Evolutionary conservation across 2,329 filamentous ascomycete species (phyloP).

Genomic region (Alternaria triticimaculans): DNA sequence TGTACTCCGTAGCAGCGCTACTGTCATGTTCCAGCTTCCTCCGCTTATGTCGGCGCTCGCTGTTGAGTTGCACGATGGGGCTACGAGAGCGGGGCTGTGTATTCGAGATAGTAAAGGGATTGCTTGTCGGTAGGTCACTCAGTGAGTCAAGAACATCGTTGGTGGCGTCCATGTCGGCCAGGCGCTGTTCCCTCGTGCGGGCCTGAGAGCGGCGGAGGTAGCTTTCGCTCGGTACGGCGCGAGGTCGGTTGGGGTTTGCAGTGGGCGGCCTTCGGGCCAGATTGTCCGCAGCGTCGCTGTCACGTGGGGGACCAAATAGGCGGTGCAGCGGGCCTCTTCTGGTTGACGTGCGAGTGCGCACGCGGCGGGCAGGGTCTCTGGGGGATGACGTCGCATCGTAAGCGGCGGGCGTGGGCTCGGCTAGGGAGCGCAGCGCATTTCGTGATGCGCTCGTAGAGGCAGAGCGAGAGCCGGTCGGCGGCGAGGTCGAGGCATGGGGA

Average conservation of each 20-base stretch:
- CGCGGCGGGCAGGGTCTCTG: conserved; percentile 16
- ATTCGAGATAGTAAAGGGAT: conserved; percentile 18
- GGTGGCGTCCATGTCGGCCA: conserved; percentile 29
- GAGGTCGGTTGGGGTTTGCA: conserved; percentile 36
- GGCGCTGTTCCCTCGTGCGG: conserved; percentile 35
- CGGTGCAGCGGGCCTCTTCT: conserved; percentile 28
- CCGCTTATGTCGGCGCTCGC: conserved; percentile 38
- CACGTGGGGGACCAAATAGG: conserved; percentile 29
- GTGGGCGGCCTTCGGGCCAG: conserved; percentile 23
- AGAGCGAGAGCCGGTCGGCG: conserved; percentile 16
- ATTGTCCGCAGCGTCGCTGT: conserved; percentile 21
- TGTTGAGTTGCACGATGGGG: conserved; percentile 28
- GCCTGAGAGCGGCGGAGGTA: conserved; percentile 44
- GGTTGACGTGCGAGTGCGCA: conserved; percentile 12
- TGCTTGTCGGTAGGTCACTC: conserved; percentile 26
- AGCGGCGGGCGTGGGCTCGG: conserved; percentile 10
- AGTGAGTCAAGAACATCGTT: conserved; percentile 31
- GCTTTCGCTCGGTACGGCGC: conserved; percentile 45
- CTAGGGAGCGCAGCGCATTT: conserved; percentile 15
- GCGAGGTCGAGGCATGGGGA: conserved; percentile 50
- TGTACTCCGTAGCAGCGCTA: conserved; percentile 27
- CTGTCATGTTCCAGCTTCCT: conserved; percentile 51
- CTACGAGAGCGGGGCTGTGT: conserved; percentile 28
- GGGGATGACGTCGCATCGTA: conserved; percentile 11
- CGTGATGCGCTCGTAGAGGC: not conserved